Conservation (phyloP, 768 basidiomycete species). For the Fomitopsis serialis region DNA sequence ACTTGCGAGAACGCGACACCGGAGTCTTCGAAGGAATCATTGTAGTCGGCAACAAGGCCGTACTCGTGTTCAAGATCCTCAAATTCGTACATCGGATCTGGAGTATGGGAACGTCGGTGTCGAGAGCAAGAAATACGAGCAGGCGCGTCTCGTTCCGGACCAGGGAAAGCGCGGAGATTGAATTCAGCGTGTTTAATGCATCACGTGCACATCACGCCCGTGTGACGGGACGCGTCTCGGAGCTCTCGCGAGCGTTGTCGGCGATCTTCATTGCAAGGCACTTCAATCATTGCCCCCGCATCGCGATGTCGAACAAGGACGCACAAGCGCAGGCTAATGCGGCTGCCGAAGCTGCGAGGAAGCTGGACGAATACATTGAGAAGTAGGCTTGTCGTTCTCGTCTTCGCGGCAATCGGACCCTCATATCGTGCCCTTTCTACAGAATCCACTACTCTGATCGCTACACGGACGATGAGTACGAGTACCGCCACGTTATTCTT, state of each 20-base stretch:
- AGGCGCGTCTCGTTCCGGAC: too few relatives aligned
- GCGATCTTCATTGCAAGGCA: background rate
- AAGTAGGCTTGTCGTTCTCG: constrained; percentile 40
- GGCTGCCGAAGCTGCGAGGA: constrained; percentile 2
- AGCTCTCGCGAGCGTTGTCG: background rate
- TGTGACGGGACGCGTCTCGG: constrained; percentile 6
- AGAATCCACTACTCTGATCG: constrained; percentile 91
- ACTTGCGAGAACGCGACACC: background rate
- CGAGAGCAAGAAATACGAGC: background rate
- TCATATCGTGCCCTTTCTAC: constrained; percentile 9
- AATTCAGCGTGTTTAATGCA: background rate
- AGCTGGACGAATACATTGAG: constrained; percentile 70
- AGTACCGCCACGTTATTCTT: constrained; percentile 96
- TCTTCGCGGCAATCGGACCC: background rate
- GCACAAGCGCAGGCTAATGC: constrained; percentile 1
- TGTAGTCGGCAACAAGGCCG: constrained; percentile 14
- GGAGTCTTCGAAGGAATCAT: constrained; percentile 3
- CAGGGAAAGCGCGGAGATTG: background rate
- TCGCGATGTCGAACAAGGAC: constrained; percentile 1
- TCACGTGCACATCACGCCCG: constrained; percentile 3
- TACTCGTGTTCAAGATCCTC: constrained; percentile 12
- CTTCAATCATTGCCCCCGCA: background rate
- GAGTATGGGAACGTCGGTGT: background rate
- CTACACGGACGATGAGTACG: constrained; percentile 87
- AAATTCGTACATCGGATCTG: constrained; percentile 9